Evolutionary conservation across 1,139 yeast species (phyloP).

Genomic region (Sugiyamaella grinbergsii): DNA sequence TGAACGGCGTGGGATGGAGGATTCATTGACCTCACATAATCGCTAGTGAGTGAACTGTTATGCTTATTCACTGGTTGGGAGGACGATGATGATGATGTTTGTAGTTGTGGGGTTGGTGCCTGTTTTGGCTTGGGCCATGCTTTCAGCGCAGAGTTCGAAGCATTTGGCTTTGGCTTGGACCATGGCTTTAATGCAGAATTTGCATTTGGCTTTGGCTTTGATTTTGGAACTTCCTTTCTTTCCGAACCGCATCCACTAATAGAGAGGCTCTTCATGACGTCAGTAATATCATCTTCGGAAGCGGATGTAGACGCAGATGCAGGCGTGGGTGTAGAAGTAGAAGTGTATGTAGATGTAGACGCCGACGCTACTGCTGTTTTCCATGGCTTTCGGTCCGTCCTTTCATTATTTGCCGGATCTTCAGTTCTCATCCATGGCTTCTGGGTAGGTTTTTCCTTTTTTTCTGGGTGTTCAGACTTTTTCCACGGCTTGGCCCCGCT

Average conservation of each 20-base stretch:
- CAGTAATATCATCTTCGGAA: background rate
- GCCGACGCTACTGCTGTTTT: background rate
- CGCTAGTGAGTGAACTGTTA: too few species aligned
- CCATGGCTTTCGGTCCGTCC: background rate
- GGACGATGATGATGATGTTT: background rate
- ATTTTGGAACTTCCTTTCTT: conserved; percentile 73
- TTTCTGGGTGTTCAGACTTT: background rate
- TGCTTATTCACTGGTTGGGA: too few species aligned
- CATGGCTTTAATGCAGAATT: conserved; percentile 1
- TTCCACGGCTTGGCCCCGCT: background rate
- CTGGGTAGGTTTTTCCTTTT: background rate
- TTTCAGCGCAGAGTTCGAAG: background rate
- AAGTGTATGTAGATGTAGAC: background rate
- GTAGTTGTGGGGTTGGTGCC: background rate
- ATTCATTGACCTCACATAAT: too few species aligned
- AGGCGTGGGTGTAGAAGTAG: background rate
- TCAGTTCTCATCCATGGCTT: background rate
- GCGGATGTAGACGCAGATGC: background rate
- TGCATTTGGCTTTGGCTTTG: conserved; percentile 91
- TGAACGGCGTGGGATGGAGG: background rate
- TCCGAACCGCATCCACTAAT: background rate
- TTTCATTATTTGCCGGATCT: background rate
- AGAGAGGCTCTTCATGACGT: background rate
- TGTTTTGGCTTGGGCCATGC: background rate
- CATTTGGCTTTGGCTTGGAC: background rate